These are phyloP conservation scores for Aspergillus sp. DNA, from an alignment of 2,329 filamentous ascomycete species.

Conservation along the genomic window DNA sequence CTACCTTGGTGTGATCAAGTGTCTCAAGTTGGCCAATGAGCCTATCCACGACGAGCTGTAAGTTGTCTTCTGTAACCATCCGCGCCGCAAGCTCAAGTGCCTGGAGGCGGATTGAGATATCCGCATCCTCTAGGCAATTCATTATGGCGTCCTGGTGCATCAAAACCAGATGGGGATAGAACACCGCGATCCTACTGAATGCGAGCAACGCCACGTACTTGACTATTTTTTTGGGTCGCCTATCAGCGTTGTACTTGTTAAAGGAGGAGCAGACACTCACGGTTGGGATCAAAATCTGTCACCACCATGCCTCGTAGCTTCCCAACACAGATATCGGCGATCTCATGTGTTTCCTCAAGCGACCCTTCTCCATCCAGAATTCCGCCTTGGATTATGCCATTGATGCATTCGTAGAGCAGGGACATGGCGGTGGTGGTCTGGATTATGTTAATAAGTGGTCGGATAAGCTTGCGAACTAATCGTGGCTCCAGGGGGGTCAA, in stretches of 20 bases:
- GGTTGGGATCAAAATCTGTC: constrained; percentile 88
- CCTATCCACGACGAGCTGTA: constrained; percentile 81
- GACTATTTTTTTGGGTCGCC: constrained; percentile 56
- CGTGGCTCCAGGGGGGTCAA: constrained; percentile 90
- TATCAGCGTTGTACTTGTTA: background rate
- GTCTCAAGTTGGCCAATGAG: constrained; percentile 82
- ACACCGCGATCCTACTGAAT: constrained; percentile 90
- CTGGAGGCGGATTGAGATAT: constrained; percentile 93
- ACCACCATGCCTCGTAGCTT: constrained; percentile 95
- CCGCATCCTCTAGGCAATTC: constrained; percentile 91
- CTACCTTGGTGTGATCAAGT: constrained; percentile 55
- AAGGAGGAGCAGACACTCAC: constrained; percentile 57
- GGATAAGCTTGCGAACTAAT: constrained; percentile 85
- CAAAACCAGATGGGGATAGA: constrained; percentile 85
- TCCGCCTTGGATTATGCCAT: constrained; percentile 95
- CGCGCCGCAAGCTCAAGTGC: constrained; percentile 89
- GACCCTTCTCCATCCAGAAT: constrained; percentile 85
- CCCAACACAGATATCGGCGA: constrained; percentile 87
- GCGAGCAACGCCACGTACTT: constrained; percentile 97
- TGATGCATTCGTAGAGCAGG: constrained; percentile 97
- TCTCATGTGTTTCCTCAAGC: constrained; percentile 81
- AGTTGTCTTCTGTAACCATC: constrained; percentile 88
- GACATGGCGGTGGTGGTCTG: constrained; percentile 97
- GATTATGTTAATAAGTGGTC: constrained; percentile 89
- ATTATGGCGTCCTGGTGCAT: constrained; percentile 96